These are phyloP conservation scores for Phoma herbarum DNA, from an alignment of 2,329 filamentous ascomycete genomes.

Conservation along the genomic window DNA sequence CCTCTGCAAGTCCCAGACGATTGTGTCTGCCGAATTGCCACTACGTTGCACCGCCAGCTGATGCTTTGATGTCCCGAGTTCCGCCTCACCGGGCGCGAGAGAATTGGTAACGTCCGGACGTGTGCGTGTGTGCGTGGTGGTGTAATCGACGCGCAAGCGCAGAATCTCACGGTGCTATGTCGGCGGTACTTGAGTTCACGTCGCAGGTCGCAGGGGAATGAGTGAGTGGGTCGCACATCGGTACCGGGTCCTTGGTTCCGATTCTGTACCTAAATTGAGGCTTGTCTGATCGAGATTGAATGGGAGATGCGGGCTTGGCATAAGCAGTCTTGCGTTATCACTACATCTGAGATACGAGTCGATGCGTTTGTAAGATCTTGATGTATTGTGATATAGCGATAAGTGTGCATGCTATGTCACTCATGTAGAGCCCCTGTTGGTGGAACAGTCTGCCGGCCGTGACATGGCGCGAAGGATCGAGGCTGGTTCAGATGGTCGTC, in stretches of 20 bases:
- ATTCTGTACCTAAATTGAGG: constrained; percentile 12
- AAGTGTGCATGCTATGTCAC: background rate
- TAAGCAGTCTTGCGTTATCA: background rate
- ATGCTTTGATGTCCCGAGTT: background rate
- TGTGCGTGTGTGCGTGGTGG: background rate
- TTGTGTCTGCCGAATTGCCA: too few relatives aligned
- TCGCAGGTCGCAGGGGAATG: background rate
- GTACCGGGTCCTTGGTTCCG: constrained; percentile 3
- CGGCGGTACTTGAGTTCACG: background rate
- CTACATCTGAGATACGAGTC: background rate
- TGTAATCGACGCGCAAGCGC: background rate
- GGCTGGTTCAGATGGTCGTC: background rate
- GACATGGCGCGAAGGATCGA: background rate
- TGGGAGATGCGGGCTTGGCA: constrained; percentile 7
- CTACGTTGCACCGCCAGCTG: background rate
- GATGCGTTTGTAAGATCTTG: background rate
- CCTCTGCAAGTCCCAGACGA: background rate
- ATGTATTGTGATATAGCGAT: background rate
- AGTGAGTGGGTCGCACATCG: background rate
- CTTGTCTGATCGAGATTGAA: constrained; percentile 5
- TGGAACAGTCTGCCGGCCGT: background rate
- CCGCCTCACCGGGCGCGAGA: background rate
- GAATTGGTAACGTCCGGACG: background rate
- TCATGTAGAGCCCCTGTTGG: background rate
- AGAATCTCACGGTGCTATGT: background rate